Conservation (phyloP, 768 basidiomycete species). For the Termitomyces sp. region DNA sequence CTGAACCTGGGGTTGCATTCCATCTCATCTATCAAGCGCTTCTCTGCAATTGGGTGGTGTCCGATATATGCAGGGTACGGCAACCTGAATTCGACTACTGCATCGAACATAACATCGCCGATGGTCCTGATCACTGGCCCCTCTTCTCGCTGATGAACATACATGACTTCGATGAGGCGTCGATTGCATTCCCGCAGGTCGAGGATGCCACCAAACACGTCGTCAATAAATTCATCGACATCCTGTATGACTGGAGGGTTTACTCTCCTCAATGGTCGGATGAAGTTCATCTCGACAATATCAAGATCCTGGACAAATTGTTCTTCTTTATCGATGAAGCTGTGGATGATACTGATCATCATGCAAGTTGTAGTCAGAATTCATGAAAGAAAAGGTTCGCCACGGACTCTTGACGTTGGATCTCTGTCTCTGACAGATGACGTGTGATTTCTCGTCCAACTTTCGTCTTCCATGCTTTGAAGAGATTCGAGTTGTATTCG, state of each 20-base stretch:
- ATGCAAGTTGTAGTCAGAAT: not conserved
- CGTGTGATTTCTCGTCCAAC: conserved; percentile 38
- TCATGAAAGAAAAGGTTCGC: not conserved
- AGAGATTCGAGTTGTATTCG: too few relatives aligned
- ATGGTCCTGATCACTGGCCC: conserved; percentile 79
- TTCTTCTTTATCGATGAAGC: conserved; percentile 85
- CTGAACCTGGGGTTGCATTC: conserved; percentile 80
- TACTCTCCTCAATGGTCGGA: conserved; percentile 46
- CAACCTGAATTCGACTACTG: conserved; percentile 83
- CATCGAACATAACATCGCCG: conserved; percentile 86
- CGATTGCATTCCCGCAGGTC: conserved; percentile 85
- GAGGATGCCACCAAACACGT: conserved; percentile 86
- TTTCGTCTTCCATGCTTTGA: conserved; percentile 46
- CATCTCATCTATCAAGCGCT: conserved; percentile 81
- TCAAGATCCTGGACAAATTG: conserved; percentile 89
- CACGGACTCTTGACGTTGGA: conserved; percentile 73
- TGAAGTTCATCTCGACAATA: conserved; percentile 68
- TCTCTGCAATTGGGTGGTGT: conserved; percentile 82
- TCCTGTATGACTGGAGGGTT: conserved; percentile 46
- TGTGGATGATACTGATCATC: conserved; percentile 67
- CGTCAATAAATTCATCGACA: conserved; percentile 83
- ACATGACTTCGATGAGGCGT: conserved; percentile 80
- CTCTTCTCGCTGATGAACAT: conserved; percentile 85
- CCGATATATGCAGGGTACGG: conserved; percentile 87
- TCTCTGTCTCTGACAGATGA: conserved; percentile 71